Evolutionary conservation across 148 eudicot genomes (phyloP).

Genomic region (Persicaria tinctoria): DNA sequence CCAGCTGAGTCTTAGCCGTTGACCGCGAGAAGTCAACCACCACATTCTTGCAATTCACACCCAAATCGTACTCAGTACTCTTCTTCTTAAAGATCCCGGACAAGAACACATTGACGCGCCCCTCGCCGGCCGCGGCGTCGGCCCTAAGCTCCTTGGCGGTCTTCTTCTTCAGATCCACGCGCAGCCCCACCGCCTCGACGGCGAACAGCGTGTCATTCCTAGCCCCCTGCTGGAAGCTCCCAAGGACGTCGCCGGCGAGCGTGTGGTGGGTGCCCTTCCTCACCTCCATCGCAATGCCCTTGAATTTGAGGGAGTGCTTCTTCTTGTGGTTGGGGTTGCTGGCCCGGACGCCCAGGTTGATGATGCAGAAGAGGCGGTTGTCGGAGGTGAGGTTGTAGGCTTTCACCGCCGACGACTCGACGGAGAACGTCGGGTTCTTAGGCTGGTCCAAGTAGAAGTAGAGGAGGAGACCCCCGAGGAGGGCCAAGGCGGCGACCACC

Average conservation of each 20-base stretch:
- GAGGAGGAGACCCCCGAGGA: too few relatives aligned
- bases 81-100: too few relatives aligned
- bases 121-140: background rate
- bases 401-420: background rate
- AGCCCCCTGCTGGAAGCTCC: background rate
- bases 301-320: background rate
- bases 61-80: too few relatives aligned
- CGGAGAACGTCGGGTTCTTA: background rate
- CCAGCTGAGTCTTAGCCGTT: too few relatives aligned
- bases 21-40: too few relatives aligned
- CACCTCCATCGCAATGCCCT: background rate
- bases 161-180: background rate
- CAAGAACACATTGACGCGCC: too few relatives aligned
- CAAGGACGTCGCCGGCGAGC: background rate
- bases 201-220: background rate
- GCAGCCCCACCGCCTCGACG: background rate
- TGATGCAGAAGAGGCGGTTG: background rate
- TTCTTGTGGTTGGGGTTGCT: background rate
- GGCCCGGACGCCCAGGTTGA: background rate
- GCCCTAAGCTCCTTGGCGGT: background rate
- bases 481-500: too few relatives aligned
- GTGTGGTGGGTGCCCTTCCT: background rate
- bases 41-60: too few relatives aligned
- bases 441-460: too few relatives aligned
- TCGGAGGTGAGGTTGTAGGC: background rate